Evolutionary conservation across 2,329 filamentous ascomycete species (phyloP).

Genomic region (Trichoderma cornu-damae): DNA sequence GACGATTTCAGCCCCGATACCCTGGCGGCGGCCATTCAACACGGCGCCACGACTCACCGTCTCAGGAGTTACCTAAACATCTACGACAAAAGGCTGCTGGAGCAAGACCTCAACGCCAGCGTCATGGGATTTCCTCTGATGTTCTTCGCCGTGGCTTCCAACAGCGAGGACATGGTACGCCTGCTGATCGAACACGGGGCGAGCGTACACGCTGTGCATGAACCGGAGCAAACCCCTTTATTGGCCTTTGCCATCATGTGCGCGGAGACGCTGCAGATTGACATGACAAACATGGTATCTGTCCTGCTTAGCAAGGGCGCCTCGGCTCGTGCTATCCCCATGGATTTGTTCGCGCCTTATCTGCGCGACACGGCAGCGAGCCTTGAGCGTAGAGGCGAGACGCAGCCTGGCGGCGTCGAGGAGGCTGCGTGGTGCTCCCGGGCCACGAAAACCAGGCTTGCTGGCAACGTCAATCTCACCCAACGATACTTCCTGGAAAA

Average conservation of each 20-base stretch:
- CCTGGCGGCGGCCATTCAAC: constrained; percentile 5
- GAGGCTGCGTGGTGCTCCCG: constrained; percentile 24
- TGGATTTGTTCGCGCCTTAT: neutral
- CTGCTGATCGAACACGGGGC: constrained; percentile 5
- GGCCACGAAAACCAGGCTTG: constrained; percentile 23
- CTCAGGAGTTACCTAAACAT: neutral
- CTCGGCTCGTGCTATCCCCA: neutral
- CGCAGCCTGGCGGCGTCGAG: too few species aligned
- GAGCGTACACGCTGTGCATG: neutral
- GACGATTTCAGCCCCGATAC: neutral
- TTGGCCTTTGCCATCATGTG: constrained; percentile 16
- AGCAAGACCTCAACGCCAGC: neutral
- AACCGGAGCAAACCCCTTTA: neutral
- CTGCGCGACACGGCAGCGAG: neutral
- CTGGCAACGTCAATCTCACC: constrained; percentile 27
- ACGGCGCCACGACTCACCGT: neutral
- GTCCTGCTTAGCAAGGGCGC: constrained; percentile 15
- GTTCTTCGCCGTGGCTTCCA: constrained; percentile 13
- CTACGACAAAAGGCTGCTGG: neutral
- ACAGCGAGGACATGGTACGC: constrained; percentile 12
- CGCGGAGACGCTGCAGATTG: neutral
- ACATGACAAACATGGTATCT: constrained; percentile 12
- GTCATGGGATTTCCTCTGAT: constrained; percentile 4
- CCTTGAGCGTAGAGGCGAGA: neutral
- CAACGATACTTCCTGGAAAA: constrained; percentile 32